Evolutionary conservation across 176 grass and related monocot genomes (phyloP), one percentile per base, ranked within the genome.

Genomic region (Puya raimondii): DNA sequence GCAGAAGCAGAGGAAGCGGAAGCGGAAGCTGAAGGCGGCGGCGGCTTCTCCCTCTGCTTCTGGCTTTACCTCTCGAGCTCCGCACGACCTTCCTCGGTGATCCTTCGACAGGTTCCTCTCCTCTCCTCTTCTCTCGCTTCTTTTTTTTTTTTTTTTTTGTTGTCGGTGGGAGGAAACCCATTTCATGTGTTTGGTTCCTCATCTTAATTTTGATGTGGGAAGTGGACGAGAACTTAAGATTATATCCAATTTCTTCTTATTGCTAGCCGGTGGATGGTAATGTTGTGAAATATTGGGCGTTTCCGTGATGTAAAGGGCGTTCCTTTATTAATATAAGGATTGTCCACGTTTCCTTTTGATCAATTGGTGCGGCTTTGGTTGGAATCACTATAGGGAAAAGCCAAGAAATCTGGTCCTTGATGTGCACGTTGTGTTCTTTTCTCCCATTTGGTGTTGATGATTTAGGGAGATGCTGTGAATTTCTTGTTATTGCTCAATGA

Each of bases 51-150:
- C 47, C 61, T 92, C 79, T 82, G 74, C 72, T 88, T 99, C 77
- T 99, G 94, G 94, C 83, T 99, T 51, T 90, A 99, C 81, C 86
- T 93, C 50, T 74, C 82, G 48, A 50, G 71, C 76, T 90, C 84
- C 3, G 81, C 89, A 49, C 79, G 81, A 12, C 77, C 89, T 56
- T 92, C 73, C 73, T 81, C 82, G 53, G 82, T 99, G 48, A 78
- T 99, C 73, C 89, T 97, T 74, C 84, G 84, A 65, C 89, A 90
- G 89, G 94, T 97, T 12, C 20, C 8, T 74, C 29, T 48, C 51
- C 10, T 80, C 47, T 64, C 1, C 12, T 0, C 0, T 65, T 26
- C 13, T 74, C 14, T 7, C 13, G 11, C 64, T 21, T 64, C 29
- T 48, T 75, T 23, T 14, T 26, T 48, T 27, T 66, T 47, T 47